A percentile compares a stretch with the other conserved stretches of the same genome.
phyloP scores from a whole-genome alignment of 257 asterid species.

The Solanum virginianum region DNA sequence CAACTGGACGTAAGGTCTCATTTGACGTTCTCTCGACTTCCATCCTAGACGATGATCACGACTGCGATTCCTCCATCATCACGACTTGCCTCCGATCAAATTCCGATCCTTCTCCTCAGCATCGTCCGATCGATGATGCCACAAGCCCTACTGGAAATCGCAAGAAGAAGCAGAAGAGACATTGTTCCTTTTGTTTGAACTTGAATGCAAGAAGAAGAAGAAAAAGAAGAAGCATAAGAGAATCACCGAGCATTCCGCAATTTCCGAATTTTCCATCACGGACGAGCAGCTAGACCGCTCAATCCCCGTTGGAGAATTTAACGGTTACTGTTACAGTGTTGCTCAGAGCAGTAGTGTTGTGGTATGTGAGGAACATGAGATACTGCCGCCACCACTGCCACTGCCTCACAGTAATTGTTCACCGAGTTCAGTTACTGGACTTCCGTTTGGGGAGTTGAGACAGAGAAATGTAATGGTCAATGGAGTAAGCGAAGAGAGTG shows the following conservation, averaged over 20 bases:
- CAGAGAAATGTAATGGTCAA: slow-evolving; percentile 64
- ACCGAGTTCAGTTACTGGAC: slow-evolving; percentile 16
- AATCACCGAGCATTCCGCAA: slow-evolving; percentile 9
- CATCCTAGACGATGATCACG: slow-evolving; percentile 23
- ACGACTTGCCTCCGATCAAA: slow-evolving; percentile 22
- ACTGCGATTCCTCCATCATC: neutral
- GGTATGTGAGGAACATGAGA: slow-evolving; percentile 20
- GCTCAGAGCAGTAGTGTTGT: slow-evolving; percentile 11
- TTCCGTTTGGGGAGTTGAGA: slow-evolving; percentile 52
- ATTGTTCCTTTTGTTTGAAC: no score
- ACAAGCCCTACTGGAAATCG: slow-evolving; percentile 9
- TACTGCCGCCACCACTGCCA: slow-evolving; percentile 13
- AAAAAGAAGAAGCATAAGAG: slow-evolving; percentile 34
- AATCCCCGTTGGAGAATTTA: neutral
- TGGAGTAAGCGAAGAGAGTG: slow-evolving; percentile 32
- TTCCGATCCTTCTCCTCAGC: slow-evolving; percentile 34
- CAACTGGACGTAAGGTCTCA: slow-evolving; percentile 45
- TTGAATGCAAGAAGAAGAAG: slow-evolving; percentile 21
- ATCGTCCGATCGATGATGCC: slow-evolving; percentile 2
- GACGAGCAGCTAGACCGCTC: slow-evolving; percentile 23
- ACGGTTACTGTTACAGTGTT: neutral
- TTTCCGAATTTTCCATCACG: slow-evolving; percentile 9
- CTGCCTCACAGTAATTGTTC: slow-evolving; percentile 22
- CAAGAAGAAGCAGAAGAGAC: slow-evolving; percentile 21
- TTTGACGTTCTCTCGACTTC: slow-evolving; percentile 43